Base-by-base conservation (phyloP, 306 rosid species). In the Cicer bijugum region DNA sequence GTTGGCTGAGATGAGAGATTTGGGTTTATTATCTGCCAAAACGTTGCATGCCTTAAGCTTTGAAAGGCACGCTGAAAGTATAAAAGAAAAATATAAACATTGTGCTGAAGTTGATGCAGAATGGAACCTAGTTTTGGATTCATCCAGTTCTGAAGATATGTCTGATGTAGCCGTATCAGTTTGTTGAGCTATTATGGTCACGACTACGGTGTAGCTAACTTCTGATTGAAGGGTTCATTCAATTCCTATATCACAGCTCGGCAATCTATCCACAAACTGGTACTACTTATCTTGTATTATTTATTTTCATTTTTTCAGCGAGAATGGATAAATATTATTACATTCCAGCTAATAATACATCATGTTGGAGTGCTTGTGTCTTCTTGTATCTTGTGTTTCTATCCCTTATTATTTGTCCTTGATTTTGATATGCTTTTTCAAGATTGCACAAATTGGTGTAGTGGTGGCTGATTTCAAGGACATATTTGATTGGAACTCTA, bases 111-210 rank as follows among this genome's bases (percentile, higher is more conserved):
- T 57, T 69, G 44, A 44, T 56, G 6, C 72, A 16, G 79, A 78
- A 43, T 4, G 55, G 19, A 72, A 69, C 55, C n/a, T 45, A 76
- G 60, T 42, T 79, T 52, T 69, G 6, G 76, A 79, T 67, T 69
- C 88, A 51, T 86, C 88, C 70, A 58, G 84, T 69, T 84, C 88
- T 11, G 89, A 88, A 78, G 89, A 86, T 52, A 20, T 74, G 58
- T 81, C 74, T 10, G 87, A 88, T 74, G 74, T 83, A 42, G 82
- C 80, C 73, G 84, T 83, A 50, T 83, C 86, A 17, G 59, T 78
- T 69, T 82, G 85, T 72, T 88, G 79, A 87, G 78, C 55, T 62
- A 67, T 60, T 23, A 28, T 68, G 42, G 64, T 42, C 43, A 33
- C 44, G 19, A 37, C 20, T 39, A 15, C 12, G 20, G 6, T 71